phyloP scores from a whole-genome alignment of 2,329 filamentous ascomycete genomes.

The Botrytis pseudocinerea region DNA sequence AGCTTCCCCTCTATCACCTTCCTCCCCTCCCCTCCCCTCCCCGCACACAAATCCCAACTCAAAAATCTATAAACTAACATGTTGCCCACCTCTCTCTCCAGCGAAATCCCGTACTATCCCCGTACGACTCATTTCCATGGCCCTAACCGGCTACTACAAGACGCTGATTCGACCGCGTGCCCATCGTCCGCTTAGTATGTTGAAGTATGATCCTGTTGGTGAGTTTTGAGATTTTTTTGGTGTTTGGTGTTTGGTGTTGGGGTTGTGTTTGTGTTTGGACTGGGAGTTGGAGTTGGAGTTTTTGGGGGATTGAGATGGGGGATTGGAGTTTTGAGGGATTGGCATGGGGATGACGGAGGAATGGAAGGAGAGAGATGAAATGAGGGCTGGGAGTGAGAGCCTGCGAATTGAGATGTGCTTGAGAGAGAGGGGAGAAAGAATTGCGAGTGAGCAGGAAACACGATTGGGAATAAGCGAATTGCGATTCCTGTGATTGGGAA shows the following conservation, averaged over 20 bases:
- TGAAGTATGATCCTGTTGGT: slow-evolving; percentile 99
- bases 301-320: too few relatives aligned
- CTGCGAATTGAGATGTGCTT: neutral
- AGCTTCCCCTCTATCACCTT: too few relatives aligned
- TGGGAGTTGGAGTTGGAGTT: too few relatives aligned
- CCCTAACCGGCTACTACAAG: slow-evolving; percentile 97
- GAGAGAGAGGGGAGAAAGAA: too few relatives aligned
- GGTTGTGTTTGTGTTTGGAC: too few relatives aligned
- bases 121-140: slow-evolving; percentile 96
- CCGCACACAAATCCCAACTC: neutral
- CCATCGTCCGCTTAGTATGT: slow-evolving; percentile 85
- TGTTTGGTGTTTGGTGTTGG: too few relatives aligned
- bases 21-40: neutral
- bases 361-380: neutral
- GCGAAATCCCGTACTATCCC: slow-evolving; percentile 85
- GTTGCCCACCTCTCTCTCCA: slow-evolving; percentile 13
- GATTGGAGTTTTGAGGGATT: neutral
- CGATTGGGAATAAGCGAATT: neutral
- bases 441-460: neutral
- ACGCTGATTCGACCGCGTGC: slow-evolving; percentile 81
- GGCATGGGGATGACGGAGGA: neutral
- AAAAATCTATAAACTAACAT: neutral
- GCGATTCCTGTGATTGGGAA: neutral
- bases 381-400: neutral
- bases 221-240: slow-evolving; percentile 20